Conservation (phyloP, 352 stramenopile genomes). For the Lagenidium giganteum region DNA sequence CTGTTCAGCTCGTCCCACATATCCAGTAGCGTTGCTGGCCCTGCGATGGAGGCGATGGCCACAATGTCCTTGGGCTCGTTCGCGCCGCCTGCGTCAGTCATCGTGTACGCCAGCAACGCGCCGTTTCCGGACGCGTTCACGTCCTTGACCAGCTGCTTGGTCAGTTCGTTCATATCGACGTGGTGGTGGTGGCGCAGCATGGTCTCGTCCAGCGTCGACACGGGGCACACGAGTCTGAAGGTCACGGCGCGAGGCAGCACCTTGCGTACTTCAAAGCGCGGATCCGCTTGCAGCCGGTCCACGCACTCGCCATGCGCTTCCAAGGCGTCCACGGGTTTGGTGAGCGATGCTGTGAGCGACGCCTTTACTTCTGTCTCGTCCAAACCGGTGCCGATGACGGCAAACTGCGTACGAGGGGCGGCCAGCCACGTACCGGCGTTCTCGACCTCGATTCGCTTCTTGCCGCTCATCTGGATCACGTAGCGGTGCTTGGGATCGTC, state of each 20-base stretch:
- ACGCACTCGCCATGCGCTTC: conserved; percentile 13
- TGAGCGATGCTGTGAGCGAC: conserved; percentile 27
- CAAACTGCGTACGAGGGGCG: conserved; percentile 63
- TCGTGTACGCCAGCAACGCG: conserved; percentile 29
- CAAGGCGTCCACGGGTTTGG: conserved; percentile 7
- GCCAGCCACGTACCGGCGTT: conserved; percentile 51
- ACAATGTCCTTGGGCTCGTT: conserved; percentile 22
- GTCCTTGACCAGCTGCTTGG: conserved; percentile 41
- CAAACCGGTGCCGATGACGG: conserved; percentile 52
- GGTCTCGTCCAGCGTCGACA: conserved; percentile 39
- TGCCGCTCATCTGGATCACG: conserved; percentile 67
- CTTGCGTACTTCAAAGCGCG: conserved; percentile 36
- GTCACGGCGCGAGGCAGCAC: conserved; percentile 19
- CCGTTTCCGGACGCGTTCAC: conserved; percentile 52
- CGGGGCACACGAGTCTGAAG: conserved; percentile 50
- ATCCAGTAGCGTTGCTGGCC: conserved; percentile 28
- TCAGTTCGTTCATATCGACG: conserved; percentile 70
- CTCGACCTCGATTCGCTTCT: conserved; percentile 59
- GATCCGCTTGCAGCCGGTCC: conserved; percentile 28
- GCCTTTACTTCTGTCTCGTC: conserved; percentile 21
- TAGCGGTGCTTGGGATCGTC: conserved; percentile 56
- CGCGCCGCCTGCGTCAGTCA: neutral
- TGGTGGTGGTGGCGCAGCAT: conserved; percentile 74
- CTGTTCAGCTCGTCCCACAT: conserved; percentile 54
- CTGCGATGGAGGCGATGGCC: conserved; percentile 36